Base-by-base conservation (phyloP, 495 filamentous ascomycete species). In the Chaetomium cochliodes region DNA sequence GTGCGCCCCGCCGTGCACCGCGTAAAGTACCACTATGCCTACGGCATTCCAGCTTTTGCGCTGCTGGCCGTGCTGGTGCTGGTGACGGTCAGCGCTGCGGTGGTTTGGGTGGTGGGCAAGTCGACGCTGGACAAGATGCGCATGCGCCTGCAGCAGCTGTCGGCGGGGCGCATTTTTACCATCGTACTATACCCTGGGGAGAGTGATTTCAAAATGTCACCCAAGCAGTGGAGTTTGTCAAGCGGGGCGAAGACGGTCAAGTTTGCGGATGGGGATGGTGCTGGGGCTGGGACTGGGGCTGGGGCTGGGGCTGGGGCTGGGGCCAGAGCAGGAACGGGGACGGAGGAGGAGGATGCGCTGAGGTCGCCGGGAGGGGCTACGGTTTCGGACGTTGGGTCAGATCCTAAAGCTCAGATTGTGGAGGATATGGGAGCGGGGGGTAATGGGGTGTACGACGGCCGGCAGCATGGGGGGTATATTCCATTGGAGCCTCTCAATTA, bases 41-140 rank as follows among this genome's bases (percentile, higher is more conserved):
- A 70, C 61, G 78, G 71, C 0, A 71, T 79, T 28, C 78, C 78
- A 2, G 79, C 76, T 1, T 53, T 72, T 25, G 42, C 76, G 15
- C 20, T 72, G n/a, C 18, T 65, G 42, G 58, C 65, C 16, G 57
- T 53, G 13, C 13, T 64, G 28, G n/a, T 59, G 1, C 52, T 66
- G 0, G 47, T 74, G 0, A 23, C 65, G 42, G 59, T 64, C 0
- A n/a, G 62, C 39, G 26, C 69, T 20, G 37, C 71, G 20, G 18
- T 8, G 7, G 41, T 37, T 0, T 42, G n/a, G 37, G 12, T 16
- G 52, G 63, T 2, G 47, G 59, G 20, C 15, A 46, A 12, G 65
- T 59, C n/a, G 51, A 67, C 6, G 33, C 37, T 9, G 44, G 51
- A 16, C 16, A 58, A 71, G 62, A 59, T 67, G 13, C 49, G 54